A percentile compares a stretch with the other conserved stretches of the same genome.
phyloP scores from a whole-genome alignment of 2,329 filamentous ascomycete genomes.

The Didymella keratinophila region DNA sequence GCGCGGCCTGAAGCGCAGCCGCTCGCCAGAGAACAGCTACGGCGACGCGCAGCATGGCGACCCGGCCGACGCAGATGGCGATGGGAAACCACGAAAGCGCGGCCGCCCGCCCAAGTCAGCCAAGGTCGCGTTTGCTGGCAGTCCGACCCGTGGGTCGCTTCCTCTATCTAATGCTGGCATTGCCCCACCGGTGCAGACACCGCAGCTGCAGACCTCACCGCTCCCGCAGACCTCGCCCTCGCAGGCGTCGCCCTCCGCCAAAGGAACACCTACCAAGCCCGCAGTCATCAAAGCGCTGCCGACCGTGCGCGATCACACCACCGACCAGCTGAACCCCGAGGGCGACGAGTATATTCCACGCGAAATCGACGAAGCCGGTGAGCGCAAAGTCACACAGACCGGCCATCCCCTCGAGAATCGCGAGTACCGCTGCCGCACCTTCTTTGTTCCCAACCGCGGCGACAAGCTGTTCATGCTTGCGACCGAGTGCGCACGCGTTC shows the following conservation, averaged over 20 bases:
- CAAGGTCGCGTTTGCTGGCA: conserved; percentile 62
- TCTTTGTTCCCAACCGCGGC: conserved; percentile 87
- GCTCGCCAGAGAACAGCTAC: conserved; percentile 51
- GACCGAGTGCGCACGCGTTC: conserved; percentile 92
- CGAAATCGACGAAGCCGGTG: conserved; percentile 90
- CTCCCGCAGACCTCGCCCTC: conserved; percentile 62
- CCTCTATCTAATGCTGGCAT: conserved; percentile 60
- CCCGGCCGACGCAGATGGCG: conserved; percentile 34
- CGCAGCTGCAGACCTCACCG: conserved; percentile 60
- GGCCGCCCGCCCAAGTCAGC: conserved; percentile 68
- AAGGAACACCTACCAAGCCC: conserved; percentile 80
- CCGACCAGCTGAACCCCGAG: conserved; percentile 87
- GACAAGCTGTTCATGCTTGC: conserved; percentile 98
- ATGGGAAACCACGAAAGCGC: conserved; percentile 51
- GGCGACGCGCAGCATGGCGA: conserved; percentile 44
- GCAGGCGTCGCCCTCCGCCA: conserved; percentile 70
- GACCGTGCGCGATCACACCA: conserved; percentile 95
- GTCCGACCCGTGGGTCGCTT: conserved; percentile 62
- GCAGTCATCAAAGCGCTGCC: conserved; percentile 88
- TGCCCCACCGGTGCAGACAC: conserved; percentile 61
- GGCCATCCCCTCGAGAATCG: conserved; percentile 83
- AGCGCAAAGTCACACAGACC: conserved; percentile 88
- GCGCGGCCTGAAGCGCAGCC: conserved; percentile 53
- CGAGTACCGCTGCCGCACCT: conserved; percentile 92
- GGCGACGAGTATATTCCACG: conserved; percentile 95